Percentiles rank a stretch among this genome's conserved stretches.
Evolutionary conservation across 805 yeast genomes (phyloP).

Genomic region (Sugiyamaella boreocaroliniensis): DNA sequence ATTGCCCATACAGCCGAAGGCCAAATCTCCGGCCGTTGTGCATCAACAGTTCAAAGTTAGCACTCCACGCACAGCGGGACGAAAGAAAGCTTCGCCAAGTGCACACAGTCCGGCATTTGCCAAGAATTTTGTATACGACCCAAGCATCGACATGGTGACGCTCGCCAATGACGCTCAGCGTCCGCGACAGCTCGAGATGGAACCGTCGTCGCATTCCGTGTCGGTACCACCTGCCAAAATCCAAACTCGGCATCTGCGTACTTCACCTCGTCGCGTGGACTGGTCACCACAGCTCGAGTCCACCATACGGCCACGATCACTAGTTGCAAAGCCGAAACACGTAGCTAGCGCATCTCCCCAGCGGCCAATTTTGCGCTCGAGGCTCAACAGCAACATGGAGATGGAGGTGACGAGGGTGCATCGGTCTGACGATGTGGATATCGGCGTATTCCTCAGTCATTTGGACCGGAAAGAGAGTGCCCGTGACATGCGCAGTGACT

Average conservation of each 20-base stretch:
- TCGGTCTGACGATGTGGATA: neutral
- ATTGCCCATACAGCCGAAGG: neutral
- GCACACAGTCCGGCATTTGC: neutral
- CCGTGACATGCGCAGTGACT: neutral
- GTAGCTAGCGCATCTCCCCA: neutral
- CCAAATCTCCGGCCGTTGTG: neutral
- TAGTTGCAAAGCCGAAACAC: neutral
- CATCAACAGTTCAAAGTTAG: no score
- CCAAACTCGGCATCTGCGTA: neutral
- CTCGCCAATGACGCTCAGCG: neutral
- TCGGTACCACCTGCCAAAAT: no score
- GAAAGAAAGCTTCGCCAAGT: neutral
- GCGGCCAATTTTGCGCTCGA: slow-evolving; percentile 11
- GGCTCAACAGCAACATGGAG: slow-evolving; percentile 8
- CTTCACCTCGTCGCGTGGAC: neutral
- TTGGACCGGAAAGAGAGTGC: neutral
- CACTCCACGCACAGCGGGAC: neutral
- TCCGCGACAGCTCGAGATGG: no score
- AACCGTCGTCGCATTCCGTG: no score
- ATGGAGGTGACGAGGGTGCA: slow-evolving; percentile 3
- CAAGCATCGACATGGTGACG: neutral
- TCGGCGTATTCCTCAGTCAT: neutral
- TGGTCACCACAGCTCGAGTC: neutral
- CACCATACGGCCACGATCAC: neutral
- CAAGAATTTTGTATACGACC: slow-evolving; percentile 1